Base-by-base conservation (phyloP, 768 basidiomycete species). In the Pisolithus orientalis region DNA sequence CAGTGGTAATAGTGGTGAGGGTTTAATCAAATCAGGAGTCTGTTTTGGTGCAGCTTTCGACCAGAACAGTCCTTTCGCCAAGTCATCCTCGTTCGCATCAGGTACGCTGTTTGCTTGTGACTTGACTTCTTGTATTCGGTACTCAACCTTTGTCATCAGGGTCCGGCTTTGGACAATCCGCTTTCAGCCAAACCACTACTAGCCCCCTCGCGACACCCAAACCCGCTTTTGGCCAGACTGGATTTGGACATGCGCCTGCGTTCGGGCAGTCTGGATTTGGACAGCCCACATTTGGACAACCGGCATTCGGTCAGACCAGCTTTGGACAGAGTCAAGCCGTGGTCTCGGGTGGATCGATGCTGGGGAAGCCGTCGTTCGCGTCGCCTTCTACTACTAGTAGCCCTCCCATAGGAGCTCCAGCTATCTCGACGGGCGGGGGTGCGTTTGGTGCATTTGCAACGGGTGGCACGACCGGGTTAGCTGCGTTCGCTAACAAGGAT, bases 191-290 rank as follows among this genome's bases (percentile, higher is more conserved):
- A 51, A 34, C 34, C 11, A 14, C 34, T 3, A 14, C 34, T 34
- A 34, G 34, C 34, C 34, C 34, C 11, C 11, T 34, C 34, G 13
- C 34, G 34, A 13, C 34, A 34, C 14, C 25, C 11, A 9, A 52
- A 40, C 39, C 53, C 37, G 38, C 58, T 4, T 71, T 72, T 53
- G 66, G 66, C 7, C 67, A 69, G 25, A 53, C 67, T 37, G 52
- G 57, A 6, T 77, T 75, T 54, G 75, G 72, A 2, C 68, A 71
- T 21, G 21, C 21, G 39, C 53, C 73, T 7, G 56, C 68, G 3
- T 77, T 78, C 54, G 72, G 73, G 2, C 68, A 72, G 45, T 55
- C 72, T 17, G 59, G 63, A 2, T 64, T 70, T 42, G 62, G 62
- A 39, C 60, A 66, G 29, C 39, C 58, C 6, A 52, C 55, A 37